Conservation (phyloP, 305 asterid genomes). For the Fraxinus latifolia region DNA sequence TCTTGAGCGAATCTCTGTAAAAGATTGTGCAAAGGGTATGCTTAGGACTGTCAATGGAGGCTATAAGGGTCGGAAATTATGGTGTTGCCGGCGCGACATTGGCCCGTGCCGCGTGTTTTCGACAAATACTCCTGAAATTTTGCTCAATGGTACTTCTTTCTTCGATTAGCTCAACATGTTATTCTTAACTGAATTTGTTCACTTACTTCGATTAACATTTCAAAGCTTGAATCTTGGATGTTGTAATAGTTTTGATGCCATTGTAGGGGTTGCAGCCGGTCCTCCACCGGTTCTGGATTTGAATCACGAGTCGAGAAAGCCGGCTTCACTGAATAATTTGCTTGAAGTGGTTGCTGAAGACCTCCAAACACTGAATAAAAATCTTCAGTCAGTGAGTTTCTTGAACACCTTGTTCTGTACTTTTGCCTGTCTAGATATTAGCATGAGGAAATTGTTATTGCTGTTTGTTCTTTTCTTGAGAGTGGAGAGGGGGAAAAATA, state of each 20-base stretch:
- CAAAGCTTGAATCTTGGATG: conserved; percentile 14
- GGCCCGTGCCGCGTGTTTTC: conserved; percentile 60
- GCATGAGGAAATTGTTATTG: not conserved
- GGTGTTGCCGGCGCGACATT: conserved; percentile 47
- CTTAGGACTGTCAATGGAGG: conserved; percentile 46
- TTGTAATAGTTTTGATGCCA: conserved; percentile 20
- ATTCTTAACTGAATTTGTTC: not conserved
- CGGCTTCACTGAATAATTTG: conserved; percentile 32
- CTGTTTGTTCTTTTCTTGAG: not conserved
- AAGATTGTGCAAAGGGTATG: conserved; percentile 35
- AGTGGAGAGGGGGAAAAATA: not conserved
- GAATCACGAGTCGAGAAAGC: conserved; percentile 20
- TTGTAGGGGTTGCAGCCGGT: conserved; percentile 50
- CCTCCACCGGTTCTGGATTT: conserved; percentile 45
- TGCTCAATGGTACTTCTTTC: conserved; percentile 49
- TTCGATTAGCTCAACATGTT: not conserved
- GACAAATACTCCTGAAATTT: conserved; percentile 58
- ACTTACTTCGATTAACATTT: not conserved
- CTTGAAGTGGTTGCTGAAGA: conserved; percentile 51
- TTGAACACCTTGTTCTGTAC: not conserved
- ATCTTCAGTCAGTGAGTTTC: conserved; percentile 42
- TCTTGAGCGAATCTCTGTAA: conserved; percentile 32
- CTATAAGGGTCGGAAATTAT: conserved; percentile 36
- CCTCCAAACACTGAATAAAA: conserved; percentile 43
- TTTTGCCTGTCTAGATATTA: not conserved